These are phyloP conservation scores for Globisporangium abappressorium DNA, from an alignment of 352 stramenopile species.

Conservation along the genomic window DNA sequence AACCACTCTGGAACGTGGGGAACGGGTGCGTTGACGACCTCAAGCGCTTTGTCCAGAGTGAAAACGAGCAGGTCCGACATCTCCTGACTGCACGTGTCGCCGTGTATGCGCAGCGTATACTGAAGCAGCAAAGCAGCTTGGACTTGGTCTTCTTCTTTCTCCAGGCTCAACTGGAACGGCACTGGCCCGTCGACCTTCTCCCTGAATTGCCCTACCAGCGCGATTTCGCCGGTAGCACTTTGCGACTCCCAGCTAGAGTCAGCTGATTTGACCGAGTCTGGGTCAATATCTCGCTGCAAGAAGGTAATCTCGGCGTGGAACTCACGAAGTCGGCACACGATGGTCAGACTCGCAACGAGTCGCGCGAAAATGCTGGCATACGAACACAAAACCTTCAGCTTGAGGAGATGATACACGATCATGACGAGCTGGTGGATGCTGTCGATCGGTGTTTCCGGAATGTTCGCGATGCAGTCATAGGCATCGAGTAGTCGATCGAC, in stretches of 20 bases:
- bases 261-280: background rate
- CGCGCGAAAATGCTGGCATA: background rate
- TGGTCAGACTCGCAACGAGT: background rate
- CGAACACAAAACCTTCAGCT: background rate
- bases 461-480: background rate
- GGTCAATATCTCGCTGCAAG: background rate
- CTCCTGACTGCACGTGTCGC: slow-evolving; percentile 2
- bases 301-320: slow-evolving; percentile 5
- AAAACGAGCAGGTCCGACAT: background rate
- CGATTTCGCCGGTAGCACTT: background rate
- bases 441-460: background rate
- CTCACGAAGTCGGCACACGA: background rate
- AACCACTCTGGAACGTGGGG: slow-evolving; percentile 30
- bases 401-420: slow-evolving; percentile 1
- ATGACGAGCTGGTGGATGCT: background rate
- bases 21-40: background rate
- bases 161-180: background rate
- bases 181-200: background rate
- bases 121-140: background rate
- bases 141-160: background rate
- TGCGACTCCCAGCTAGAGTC: background rate
- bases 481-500: background rate
- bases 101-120: background rate
- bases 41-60: background rate
- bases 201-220: background rate